Percentiles rank a stretch among this genome's conserved stretches.
Conservation (phyloP, 1,284 basidiomycete species). For the Porodaedalea pini region DNA sequence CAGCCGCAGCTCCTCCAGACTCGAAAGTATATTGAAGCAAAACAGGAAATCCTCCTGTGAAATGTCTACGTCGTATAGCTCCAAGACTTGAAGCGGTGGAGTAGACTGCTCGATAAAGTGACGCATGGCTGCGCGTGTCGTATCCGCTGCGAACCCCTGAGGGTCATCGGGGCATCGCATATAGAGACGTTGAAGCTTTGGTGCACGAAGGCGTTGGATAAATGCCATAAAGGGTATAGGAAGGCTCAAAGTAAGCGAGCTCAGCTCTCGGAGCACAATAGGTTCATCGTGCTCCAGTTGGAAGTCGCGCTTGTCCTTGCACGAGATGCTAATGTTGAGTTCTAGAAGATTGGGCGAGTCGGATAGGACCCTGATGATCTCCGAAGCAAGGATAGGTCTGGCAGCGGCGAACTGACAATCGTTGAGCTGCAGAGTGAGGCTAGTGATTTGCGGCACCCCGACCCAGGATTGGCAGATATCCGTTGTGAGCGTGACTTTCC, state of each 20-base stretch:
- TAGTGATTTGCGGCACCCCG: conserved; percentile 14
- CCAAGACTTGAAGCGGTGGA: conserved; percentile 45
- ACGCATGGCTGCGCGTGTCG: conserved; percentile 37
- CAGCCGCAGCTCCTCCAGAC: conserved; percentile 47
- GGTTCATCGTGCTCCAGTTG: conserved; percentile 5
- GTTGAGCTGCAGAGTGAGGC: conserved; percentile 15
- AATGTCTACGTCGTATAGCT: conserved; percentile 55
- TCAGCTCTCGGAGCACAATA: conserved; percentile 7
- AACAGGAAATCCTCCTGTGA: conserved; percentile 39
- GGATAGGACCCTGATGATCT: conserved; percentile 11
- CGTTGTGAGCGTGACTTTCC: conserved; percentile 2
- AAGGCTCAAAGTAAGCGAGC: conserved; percentile 15
- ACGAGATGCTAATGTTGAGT: conserved; percentile 12
- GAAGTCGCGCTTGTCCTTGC: conserved; percentile 11
- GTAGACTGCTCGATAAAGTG: conserved; percentile 40
- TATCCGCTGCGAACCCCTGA: conserved; percentile 36
- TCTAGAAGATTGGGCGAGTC: conserved; percentile 16
- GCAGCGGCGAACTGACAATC: conserved; percentile 7
- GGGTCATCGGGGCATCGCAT: conserved; percentile 43
- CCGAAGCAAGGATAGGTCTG: conserved; percentile 17
- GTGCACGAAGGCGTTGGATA: conserved; percentile 36
- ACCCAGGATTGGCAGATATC: conserved; percentile 16
- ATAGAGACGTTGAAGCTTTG: conserved; percentile 41
- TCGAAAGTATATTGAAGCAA: conserved; percentile 38
- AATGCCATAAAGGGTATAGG: conserved; percentile 15